Evolutionary conservation across 345 rosid genomes (phyloP), one percentile per base, ranked within the genome.

Genomic region (Carallia brachiata): DNA sequence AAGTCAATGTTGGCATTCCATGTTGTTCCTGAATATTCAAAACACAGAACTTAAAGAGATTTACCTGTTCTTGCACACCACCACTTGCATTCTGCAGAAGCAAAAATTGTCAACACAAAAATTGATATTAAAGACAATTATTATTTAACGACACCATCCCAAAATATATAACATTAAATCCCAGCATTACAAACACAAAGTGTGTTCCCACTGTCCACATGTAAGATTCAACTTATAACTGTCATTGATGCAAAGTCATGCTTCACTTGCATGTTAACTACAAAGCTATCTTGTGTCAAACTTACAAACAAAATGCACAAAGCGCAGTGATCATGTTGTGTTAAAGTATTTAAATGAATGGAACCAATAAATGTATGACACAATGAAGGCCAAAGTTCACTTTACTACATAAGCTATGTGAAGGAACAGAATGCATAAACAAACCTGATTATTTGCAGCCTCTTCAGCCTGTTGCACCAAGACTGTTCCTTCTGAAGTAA

Each of bases 381-480:
- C 1, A 36, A 19, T 9, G 36, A 34, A 50, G 30, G n/a, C 50
- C n/a, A 65, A 18, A 19, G 32, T 44, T 53, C 69, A 23, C 23
- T 59, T 65, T n/a, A 44, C 32, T 0, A 56, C 32, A 34, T 34
- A 57, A 2, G 7, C 19, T 1, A 57, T 6, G n/a, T 32, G 1
- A 40, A 63, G n/a, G 7, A 63, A 56, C 12, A 53, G 8, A 74
- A 59, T n/a, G 23, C 7, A 36, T 28, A 0, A 13, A 48, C n/a
- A 18, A 70, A 88, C 96, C 93, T 89, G 90, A 79, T 74, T 87
- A 68, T 85, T 89, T 37, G 88, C 96, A 28, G 96, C 90, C 72
- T 92, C 99, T 76, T 92, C 98, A 17, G 96, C 97, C 69, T 89
- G 99, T 72, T 90, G 96, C 74, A 96, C 90, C 76, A 90, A 86